phyloP scores from a whole-genome alignment of 2,329 filamentous ascomycete species.

The Madurella fahalii region DNA sequence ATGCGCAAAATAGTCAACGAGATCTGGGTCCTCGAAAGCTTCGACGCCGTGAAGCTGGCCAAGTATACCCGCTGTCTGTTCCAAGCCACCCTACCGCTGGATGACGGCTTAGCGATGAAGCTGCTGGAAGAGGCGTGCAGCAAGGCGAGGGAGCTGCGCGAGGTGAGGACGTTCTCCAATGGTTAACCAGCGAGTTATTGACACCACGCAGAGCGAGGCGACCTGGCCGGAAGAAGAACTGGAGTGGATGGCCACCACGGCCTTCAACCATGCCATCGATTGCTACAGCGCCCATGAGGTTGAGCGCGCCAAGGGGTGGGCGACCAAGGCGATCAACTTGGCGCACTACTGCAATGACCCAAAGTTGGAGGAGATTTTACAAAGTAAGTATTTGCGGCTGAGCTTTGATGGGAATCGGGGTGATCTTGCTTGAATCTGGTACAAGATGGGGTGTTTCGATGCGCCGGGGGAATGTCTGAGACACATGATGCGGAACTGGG shows the following conservation, averaged over 20 bases:
- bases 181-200: background rate
- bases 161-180: slow-evolving; percentile 36
- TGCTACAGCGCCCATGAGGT: slow-evolving; percentile 55
- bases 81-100: slow-evolving; percentile 57
- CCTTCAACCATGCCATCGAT: slow-evolving; percentile 69
- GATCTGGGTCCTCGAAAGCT: slow-evolving; percentile 54
- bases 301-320: slow-evolving; percentile 56
- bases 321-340: slow-evolving; percentile 57
- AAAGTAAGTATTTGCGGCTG: slow-evolving; percentile 42
- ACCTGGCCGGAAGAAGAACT: slow-evolving; percentile 64
- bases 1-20: slow-evolving; percentile 68
- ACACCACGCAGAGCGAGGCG: slow-evolving; percentile 33
- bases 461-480: no score
- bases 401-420: slow-evolving; percentile 22
- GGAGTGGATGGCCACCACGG: slow-evolving; percentile 68
- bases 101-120: slow-evolving; percentile 52
- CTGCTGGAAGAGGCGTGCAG: slow-evolving; percentile 60
- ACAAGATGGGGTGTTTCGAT: background rate
- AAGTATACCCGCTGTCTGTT: slow-evolving; percentile 79
- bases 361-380: slow-evolving; percentile 41
- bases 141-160: slow-evolving; percentile 48
- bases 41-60: slow-evolving; percentile 58
- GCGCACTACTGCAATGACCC: slow-evolving; percentile 56
- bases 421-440: background rate
- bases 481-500: no score